Evolutionary conservation across 805 yeast species (phyloP).

Genomic region (Nakazawaea sp.): DNA sequence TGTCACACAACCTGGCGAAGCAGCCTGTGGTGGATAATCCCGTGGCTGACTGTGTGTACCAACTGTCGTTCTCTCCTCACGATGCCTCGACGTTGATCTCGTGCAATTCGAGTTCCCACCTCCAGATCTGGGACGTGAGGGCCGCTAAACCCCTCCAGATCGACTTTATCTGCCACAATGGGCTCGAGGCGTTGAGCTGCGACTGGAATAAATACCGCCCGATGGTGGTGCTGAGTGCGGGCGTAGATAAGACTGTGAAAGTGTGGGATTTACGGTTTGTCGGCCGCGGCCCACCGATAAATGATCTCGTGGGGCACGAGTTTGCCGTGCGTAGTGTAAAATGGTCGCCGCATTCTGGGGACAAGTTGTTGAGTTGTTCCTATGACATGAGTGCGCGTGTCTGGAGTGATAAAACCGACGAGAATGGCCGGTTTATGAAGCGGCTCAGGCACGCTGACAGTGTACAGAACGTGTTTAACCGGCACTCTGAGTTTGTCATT

Average conservation of each 20-base stretch:
- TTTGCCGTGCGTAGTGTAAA: constrained; percentile 76
- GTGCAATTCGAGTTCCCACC: constrained; percentile 67
- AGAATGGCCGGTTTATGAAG: constrained; percentile 39
- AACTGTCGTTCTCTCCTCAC: constrained; percentile 80
- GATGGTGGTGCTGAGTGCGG: constrained; percentile 75
- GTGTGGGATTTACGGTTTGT: constrained; percentile 87
- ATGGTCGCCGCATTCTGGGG: constrained; percentile 87
- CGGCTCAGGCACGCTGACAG: constrained; percentile 42
- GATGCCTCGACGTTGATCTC: constrained; percentile 62
- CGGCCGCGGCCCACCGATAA: constrained; percentile 41
- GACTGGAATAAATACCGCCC: constrained; percentile 91
- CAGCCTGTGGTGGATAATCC: constrained; percentile 26
- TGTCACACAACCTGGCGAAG: constrained; percentile 12
- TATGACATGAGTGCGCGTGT: constrained; percentile 91
- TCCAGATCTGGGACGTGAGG: constrained; percentile 80
- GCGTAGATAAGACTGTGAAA: constrained; percentile 81
- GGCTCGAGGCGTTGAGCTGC: constrained; percentile 70
- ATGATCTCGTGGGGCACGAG: constrained; percentile 81
- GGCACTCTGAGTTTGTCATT: constrained; percentile 82
- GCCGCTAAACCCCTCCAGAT: constrained; percentile 52
- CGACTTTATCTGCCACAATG: constrained; percentile 68
- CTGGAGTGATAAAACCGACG: constrained; percentile 72
- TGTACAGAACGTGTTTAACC: constrained; percentile 49
- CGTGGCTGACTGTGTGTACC: constrained; percentile 60
- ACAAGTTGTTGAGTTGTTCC: constrained; percentile 65